Evolutionary conservation across 2,329 filamentous ascomycete species (phyloP).

Genomic region (Blastomyces gilchristii): DNA sequence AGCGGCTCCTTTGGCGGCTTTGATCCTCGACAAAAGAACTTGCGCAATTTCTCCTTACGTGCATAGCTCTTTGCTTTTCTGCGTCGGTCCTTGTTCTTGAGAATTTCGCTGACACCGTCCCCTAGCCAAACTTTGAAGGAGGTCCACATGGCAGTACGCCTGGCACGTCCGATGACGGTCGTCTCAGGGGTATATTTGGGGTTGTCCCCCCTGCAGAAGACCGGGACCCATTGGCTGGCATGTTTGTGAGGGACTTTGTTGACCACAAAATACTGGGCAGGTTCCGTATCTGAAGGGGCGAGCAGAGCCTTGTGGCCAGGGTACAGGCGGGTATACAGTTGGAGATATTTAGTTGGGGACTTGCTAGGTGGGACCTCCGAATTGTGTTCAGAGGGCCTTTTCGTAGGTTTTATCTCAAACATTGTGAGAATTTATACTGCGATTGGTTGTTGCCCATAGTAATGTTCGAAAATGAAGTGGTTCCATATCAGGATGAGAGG

Average conservation of each 20-base stretch:
- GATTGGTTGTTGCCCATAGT: not conserved
- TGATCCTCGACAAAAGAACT: not conserved
- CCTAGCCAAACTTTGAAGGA: slow-evolving; percentile 6
- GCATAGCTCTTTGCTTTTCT: slow-evolving; percentile 1
- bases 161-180: not conserved
- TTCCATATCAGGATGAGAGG: not conserved
- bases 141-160: slow-evolving; percentile 1
- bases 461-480: not conserved
- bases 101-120: not conserved
- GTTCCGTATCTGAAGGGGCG: not conserved
- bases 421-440: not conserved
- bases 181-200: slow-evolving; percentile 4
- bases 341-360: not conserved
- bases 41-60: slow-evolving; percentile 3
- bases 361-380: not conserved
- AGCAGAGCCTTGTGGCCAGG: slow-evolving; percentile 1
- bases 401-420: not conserved
- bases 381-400: not conserved
- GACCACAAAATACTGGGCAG: slow-evolving; percentile 2
- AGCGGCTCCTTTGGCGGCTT: slow-evolving; percentile 3
- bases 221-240: not conserved
- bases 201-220: slow-evolving; percentile 4
- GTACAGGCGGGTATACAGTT: not conserved
- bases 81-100: slow-evolving; percentile 1
- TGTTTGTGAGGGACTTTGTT: slow-evolving; percentile 5